Conservation (phyloP, 2,329 filamentous ascomycete genomes). For the Fusarium cicatricum region DNA sequence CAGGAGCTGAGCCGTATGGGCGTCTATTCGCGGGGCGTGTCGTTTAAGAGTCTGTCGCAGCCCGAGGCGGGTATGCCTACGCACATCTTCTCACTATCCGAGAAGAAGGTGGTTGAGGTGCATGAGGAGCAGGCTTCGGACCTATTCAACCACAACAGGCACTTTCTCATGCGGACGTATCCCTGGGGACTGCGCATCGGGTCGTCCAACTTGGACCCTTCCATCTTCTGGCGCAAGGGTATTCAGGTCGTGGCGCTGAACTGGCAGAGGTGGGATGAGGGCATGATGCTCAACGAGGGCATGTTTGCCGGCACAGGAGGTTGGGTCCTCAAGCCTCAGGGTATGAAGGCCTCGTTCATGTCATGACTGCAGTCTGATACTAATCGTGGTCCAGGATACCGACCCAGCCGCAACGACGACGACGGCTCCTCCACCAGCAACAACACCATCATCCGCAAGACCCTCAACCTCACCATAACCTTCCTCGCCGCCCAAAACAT, state of each 20-base stretch:
- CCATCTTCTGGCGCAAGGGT: constrained; percentile 85
- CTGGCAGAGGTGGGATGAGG: constrained; percentile 90
- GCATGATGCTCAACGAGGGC: constrained; percentile 95
- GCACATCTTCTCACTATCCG: constrained; percentile 74
- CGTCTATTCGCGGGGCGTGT: constrained; percentile 83
- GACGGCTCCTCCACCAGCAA: constrained; percentile 32
- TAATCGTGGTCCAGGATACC: constrained; percentile 43
- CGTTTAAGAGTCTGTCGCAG: constrained; percentile 80
- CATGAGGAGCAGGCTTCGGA: constrained; percentile 57
- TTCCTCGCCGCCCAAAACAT: constrained; percentile 81
- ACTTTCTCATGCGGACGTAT: constrained; percentile 87
- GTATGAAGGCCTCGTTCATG: constrained; percentile 45
- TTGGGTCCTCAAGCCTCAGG: constrained; percentile 85
- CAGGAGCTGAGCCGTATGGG: constrained; percentile 78
- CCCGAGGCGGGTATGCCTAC: constrained; percentile 72
- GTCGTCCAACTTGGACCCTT: constrained; percentile 88
- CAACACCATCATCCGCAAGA: constrained; percentile 58
- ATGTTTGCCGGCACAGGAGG: constrained; percentile 89
- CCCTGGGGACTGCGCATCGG: constrained; percentile 82
- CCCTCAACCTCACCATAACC: constrained; percentile 74
- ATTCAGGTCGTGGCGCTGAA: constrained; percentile 93
- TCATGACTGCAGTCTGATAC: not conserved
- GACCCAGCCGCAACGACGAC: constrained; percentile 37
- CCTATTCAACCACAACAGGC: constrained; percentile 83
- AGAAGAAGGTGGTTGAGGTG: constrained; percentile 69